These are phyloP conservation scores for Plenodomus biglobosus DNA, from an alignment of 2,329 filamentous ascomycete species.

Conservation along the genomic window DNA sequence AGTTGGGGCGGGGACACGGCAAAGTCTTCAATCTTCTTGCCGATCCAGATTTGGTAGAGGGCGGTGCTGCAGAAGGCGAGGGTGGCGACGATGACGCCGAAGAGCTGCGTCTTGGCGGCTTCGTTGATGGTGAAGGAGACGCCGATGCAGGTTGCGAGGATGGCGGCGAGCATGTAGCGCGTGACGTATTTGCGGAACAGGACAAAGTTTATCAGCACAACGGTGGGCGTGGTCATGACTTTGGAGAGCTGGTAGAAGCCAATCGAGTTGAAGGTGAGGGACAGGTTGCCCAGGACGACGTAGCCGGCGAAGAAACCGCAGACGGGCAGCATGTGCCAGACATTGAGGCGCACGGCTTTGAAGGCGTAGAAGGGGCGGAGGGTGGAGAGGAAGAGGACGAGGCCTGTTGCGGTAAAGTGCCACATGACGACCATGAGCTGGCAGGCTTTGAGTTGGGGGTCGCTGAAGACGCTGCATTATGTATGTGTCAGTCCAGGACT, in stretches of 20 bases:
- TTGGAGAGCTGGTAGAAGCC: slow-evolving; percentile 54
- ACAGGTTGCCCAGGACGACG: slow-evolving; percentile 51
- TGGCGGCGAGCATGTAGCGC: slow-evolving; percentile 45
- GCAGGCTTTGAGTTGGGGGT: slow-evolving; percentile 48
- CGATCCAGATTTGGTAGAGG: slow-evolving; percentile 54
- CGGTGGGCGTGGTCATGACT: slow-evolving; percentile 53
- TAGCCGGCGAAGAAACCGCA: slow-evolving; percentile 53
- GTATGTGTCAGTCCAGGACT: slow-evolving; percentile 20
- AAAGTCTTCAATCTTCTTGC: slow-evolving; percentile 53
- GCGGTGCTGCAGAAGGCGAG: slow-evolving; percentile 50
- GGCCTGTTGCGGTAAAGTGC: slow-evolving; percentile 50
- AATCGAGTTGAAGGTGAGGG: slow-evolving; percentile 51
- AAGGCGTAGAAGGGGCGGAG: slow-evolving; percentile 49
- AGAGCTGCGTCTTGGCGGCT: slow-evolving; percentile 44
- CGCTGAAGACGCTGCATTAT: slow-evolving; percentile 46
- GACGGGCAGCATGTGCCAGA: slow-evolving; percentile 50
- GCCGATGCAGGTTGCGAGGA: slow-evolving; percentile 48
- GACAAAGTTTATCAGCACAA: slow-evolving; percentile 50
- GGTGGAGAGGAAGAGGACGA: slow-evolving; percentile 49
- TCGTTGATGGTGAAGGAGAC: slow-evolving; percentile 50
- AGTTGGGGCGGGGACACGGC: slow-evolving; percentile 49
- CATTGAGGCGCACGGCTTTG: slow-evolving; percentile 48
- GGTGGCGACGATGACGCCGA: slow-evolving; percentile 48
- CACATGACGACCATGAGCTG: slow-evolving; percentile 53
- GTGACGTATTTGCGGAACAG: slow-evolving; percentile 49